These are phyloP conservation scores for Raphanus raphanistrum DNA, from an alignment of 345 rosid genomes.

Conservation along the genomic window DNA sequence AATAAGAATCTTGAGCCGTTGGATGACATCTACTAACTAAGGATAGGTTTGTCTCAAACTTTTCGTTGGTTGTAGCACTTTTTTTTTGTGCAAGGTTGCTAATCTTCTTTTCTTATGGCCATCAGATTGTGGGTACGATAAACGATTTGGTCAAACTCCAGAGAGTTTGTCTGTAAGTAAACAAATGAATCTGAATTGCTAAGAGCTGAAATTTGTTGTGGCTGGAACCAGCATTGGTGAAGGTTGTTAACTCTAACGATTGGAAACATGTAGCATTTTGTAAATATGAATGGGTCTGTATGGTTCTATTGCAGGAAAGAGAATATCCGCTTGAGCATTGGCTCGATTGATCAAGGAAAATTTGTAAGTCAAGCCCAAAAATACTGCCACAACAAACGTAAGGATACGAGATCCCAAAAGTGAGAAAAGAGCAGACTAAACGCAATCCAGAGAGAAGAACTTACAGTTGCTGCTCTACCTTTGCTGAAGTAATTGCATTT, in stretches of 20 bases:
- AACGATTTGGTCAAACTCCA: constrained; percentile 46
- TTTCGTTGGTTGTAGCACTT: no score
- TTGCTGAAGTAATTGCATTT: background rate
- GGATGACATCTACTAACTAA: no score
- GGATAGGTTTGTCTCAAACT: no score
- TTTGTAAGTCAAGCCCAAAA: background rate
- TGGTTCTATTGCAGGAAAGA: no score
- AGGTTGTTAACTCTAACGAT: no score
- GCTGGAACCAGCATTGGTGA: background rate
- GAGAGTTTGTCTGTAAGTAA: constrained; percentile 74
- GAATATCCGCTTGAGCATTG: background rate
- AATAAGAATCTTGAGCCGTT: no score
- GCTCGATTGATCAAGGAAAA: no score
- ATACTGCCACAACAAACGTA: background rate
- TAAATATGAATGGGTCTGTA: no score
- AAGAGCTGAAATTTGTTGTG: constrained; percentile 63
- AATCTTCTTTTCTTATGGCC: constrained; percentile 9
- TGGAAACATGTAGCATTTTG: no score
- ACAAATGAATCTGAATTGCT: constrained; percentile 84
- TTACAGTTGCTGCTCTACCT: background rate
- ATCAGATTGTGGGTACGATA: constrained; percentile 41
- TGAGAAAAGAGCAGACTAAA: background rate
- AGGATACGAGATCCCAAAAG: no score
- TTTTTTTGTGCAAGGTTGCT: no score
- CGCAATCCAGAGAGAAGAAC: background rate